Conservation (phyloP, 306 rosid species). For the Malus orientalis region DNA sequence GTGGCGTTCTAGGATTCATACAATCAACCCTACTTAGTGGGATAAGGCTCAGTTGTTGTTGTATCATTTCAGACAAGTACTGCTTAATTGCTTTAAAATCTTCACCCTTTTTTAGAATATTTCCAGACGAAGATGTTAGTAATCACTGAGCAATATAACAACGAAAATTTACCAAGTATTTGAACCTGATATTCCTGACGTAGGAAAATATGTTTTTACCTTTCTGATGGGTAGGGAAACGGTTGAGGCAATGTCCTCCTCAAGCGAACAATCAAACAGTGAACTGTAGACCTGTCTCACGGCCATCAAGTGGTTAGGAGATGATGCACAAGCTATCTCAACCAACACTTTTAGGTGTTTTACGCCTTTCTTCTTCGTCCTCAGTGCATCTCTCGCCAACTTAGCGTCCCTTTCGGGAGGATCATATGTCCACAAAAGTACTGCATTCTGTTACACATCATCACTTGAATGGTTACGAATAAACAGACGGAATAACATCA, state of each 20-base stretch:
- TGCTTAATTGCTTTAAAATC: neutral
- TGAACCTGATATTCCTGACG: neutral
- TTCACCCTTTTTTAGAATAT: neutral
- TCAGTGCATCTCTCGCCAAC: conserved; percentile 53
- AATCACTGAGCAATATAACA: neutral
- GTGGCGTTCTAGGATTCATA: too few relatives aligned
- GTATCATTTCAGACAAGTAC: neutral
- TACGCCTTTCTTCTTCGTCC: conserved; percentile 32
- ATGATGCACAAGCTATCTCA: conserved; percentile 83
- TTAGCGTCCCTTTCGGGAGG: conserved; percentile 82
- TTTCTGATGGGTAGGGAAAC: conserved; percentile 55
- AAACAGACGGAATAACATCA: neutral
- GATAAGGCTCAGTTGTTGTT: too few relatives aligned
- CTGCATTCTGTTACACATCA: conserved; percentile 53
- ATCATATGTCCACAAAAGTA: conserved; percentile 64
- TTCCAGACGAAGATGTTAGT: neutral
- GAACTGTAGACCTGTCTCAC: conserved; percentile 74
- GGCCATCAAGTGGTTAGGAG: conserved; percentile 73
- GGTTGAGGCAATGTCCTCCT: conserved; percentile 66
- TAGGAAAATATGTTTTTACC: conserved; percentile 32
- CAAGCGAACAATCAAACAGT: conserved; percentile 67
- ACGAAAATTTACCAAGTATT: neutral
- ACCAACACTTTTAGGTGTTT: conserved; percentile 51
- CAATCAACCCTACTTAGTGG: too few relatives aligned
- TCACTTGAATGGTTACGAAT: neutral